Evolutionary conservation across 805 yeast genomes (phyloP).

Genomic region (Kazachstania martiniae): DNA sequence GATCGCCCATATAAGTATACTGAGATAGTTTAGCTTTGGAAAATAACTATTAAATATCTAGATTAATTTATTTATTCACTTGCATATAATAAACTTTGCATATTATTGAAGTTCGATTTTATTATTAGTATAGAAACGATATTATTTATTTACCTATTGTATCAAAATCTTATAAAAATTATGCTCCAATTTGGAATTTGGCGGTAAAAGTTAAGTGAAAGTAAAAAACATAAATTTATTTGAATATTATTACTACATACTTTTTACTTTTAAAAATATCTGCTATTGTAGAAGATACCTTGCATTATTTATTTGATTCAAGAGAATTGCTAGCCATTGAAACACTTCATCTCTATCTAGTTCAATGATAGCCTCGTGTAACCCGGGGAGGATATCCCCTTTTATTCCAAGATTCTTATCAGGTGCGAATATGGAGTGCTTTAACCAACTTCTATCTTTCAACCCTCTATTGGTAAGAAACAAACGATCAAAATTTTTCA

Average conservation of each 20-base stretch:
- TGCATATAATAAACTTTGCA: no score
- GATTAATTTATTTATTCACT: no score
- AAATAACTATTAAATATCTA: neutral
- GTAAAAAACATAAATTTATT: no score
- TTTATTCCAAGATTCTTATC: constrained; percentile 39
- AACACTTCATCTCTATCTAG: constrained; percentile 35
- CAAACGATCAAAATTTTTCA: constrained; percentile 44
- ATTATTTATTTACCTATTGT: no score
- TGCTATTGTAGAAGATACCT: constrained; percentile 16
- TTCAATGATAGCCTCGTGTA: constrained; percentile 43
- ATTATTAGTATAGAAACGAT: no score
- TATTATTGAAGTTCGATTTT: no score
- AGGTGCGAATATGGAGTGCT: constrained; percentile 54
- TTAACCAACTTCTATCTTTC: constrained; percentile 45
- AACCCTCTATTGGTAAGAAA: constrained; percentile 41
- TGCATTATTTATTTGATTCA: constrained; percentile 23
- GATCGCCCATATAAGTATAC: constrained; percentile 5
- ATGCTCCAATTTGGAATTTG: no score
- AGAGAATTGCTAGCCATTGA: constrained; percentile 35
- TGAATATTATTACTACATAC: neutral
- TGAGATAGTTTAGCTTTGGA: neutral
- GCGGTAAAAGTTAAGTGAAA: no score
- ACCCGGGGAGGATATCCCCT: constrained; percentile 48
- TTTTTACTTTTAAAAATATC: neutral
- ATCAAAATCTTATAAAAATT: no score